Conservation (phyloP, 805 yeast genomes). For the Saturnispora saitoi region DNA sequence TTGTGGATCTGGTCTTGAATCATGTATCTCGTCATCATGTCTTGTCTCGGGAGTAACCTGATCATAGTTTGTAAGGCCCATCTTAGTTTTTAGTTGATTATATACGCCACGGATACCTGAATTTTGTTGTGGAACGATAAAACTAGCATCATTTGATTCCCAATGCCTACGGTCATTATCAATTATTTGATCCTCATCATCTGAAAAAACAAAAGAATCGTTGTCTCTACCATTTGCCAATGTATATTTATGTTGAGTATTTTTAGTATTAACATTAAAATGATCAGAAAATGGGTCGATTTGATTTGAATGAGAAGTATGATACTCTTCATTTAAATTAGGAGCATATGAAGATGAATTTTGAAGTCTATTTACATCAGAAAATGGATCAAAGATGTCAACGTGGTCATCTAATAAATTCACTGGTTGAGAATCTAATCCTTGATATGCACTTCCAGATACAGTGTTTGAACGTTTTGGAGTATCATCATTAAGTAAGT, state of each 20-base stretch:
- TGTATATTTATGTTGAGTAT: not conserved
- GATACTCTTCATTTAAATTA: not conserved
- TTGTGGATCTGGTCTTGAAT: conserved; percentile 15
- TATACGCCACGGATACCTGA: conserved; percentile 25
- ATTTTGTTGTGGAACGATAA: conserved; percentile 9
- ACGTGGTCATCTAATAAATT: conserved; percentile 5
- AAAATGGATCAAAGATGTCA: conserved; percentile 12
- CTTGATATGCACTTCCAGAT: not conserved
- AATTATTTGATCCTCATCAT: conserved; percentile 10
- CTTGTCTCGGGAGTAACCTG: conserved; percentile 14
- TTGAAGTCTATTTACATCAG: conserved; percentile 7
- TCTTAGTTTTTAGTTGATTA: conserved; percentile 21
- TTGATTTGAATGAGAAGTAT: not conserved
- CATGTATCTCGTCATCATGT: conserved; percentile 21
- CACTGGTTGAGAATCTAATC: not conserved
- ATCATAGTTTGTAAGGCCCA: conserved; percentile 22
- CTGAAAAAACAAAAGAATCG: conserved; percentile 10
- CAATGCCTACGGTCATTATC: conserved; percentile 7
- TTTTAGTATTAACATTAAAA: conserved; percentile 6
- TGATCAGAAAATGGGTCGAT: conserved; percentile 6
- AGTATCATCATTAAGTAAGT: conserved; percentile 15
- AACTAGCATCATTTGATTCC: conserved; percentile 6
- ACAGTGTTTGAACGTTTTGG: not conserved
- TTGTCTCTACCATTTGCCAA: not conserved
- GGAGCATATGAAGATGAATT: not conserved